Base-by-base conservation (phyloP, 2,329 filamentous ascomycete genomes). In the Basipetospora sp. region DNA sequence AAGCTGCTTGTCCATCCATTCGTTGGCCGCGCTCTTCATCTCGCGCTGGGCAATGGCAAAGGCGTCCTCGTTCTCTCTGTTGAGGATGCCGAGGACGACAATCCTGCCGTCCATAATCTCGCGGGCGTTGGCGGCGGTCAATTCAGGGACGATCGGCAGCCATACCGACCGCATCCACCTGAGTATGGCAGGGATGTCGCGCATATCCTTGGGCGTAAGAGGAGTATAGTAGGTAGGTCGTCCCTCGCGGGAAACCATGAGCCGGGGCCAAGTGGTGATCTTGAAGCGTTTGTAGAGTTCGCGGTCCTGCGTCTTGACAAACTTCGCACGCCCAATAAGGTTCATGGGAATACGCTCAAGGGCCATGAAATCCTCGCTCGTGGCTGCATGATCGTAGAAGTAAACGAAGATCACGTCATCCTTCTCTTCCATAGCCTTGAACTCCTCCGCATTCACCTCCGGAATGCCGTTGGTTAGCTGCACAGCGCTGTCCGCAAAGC, bases 1-100 rank as follows among this genome's bases (percentile, higher is more conserved):
- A 14, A 84, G 80, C 58, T 94, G 84, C 62, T 92, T 90, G 56
- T 96, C 88, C 73, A 96, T 94, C 87, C 90, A 98, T 57, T 96
- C 90, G 43, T 87, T 71, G 8, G 90, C 90, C 2, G 90, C 90
- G 47, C 80, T 88, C 71, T 96, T 96, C 61, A 98, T 77, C 60
- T 98, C 92, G 25, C 80, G 77, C 55, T 83, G 81, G 18, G 83
- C 81, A 40, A 70, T 68, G 36, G 74, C 63, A 55, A 94, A 94
- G 26, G 85, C 77, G 41, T 88, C 82, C 27, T 78, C 66, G 42
- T 87, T 76, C 26, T 84, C 77, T 36, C 86, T 74, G 53, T 80
- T 85, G 29, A 98, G 65, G 25, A 98, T 79, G 14, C 82, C 90
- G 13, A 98, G 72, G 1, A 96, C 88, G n/a, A 96, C 88, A 41